These are phyloP conservation scores for Phytopythium chamaehyphon DNA, from an alignment of 352 stramenopile genomes.

Conservation along the genomic window DNA sequence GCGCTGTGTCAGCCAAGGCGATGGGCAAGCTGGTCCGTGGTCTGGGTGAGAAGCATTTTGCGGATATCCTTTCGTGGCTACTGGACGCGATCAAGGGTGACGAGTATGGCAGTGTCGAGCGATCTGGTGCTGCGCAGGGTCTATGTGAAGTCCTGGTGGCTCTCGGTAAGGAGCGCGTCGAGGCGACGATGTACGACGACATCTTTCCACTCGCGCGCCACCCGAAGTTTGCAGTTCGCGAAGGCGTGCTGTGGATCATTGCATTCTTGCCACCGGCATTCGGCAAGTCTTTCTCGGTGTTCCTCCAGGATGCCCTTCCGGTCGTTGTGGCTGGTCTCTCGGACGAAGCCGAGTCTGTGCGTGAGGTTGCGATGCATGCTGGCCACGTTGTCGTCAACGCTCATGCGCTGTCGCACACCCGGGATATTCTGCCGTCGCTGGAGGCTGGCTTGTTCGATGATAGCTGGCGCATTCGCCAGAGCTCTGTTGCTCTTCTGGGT, in stretches of 20 bases:
- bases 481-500: slow-evolving; percentile 95
- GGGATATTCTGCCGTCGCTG: slow-evolving; percentile 97
- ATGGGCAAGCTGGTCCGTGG: slow-evolving; percentile 94
- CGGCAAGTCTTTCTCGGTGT: slow-evolving; percentile 90
- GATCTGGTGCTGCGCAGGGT: slow-evolving; percentile 97
- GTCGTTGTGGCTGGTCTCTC: slow-evolving; percentile 97
- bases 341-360: slow-evolving; percentile 97
- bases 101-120: slow-evolving; percentile 92
- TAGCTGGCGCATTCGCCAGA: slow-evolving; percentile 98
- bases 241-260: slow-evolving; percentile 99
- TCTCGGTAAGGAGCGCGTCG: slow-evolving; percentile 73
- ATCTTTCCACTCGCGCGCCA: slow-evolving; percentile 95
- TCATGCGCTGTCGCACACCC: slow-evolving; percentile 95
- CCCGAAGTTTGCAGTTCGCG: slow-evolving; percentile 92
- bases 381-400: slow-evolving; percentile 97
- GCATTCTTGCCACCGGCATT: slow-evolving; percentile 97
- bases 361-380: slow-evolving; percentile 96
- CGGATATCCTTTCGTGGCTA: slow-evolving; percentile 96
- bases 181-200: slow-evolving; percentile 84
- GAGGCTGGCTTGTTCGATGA: slow-evolving; percentile 96
- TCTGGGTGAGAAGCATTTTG: slow-evolving; percentile 94
- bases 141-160: slow-evolving; percentile 95
- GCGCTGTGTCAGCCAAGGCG: slow-evolving; percentile 93
- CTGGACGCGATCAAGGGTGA: slow-evolving; percentile 95
- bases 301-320: slow-evolving; percentile 94